These are phyloP conservation scores for Priceomyces fermenticarens DNA, from an alignment of 805 yeast genomes.

Conservation along the genomic window DNA sequence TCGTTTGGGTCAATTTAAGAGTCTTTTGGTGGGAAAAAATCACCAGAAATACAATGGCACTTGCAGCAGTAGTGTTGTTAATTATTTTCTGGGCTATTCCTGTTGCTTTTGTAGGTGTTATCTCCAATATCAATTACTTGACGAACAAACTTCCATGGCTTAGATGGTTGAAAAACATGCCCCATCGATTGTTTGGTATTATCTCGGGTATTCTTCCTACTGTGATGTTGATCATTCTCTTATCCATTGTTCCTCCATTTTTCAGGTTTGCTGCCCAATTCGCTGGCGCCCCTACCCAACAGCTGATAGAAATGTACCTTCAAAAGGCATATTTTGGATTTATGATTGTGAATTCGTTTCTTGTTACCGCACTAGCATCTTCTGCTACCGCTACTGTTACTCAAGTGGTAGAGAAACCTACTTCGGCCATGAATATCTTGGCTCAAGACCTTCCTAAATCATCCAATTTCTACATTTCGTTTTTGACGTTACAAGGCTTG, in stretches of 20 bases:
- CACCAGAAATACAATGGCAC: conserved; percentile 49
- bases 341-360: conserved; percentile 67
- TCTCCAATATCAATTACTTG: conserved; percentile 79
- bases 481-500: conserved; percentile 66
- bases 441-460: conserved; percentile 71
- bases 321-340: conserved; percentile 69
- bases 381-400: conserved; percentile 69
- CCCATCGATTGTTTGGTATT: conserved; percentile 67
- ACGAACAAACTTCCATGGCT: conserved; percentile 71
- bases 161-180: conserved; percentile 72
- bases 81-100: conserved; percentile 93
- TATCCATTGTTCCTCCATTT: conserved; percentile 83
- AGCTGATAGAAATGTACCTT: conserved; percentile 58
- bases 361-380: conserved; percentile 68
- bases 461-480: conserved; percentile 70
- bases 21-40: conserved; percentile 78
- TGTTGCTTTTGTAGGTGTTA: conserved; percentile 94
- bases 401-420: conserved; percentile 56
- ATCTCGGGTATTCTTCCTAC: conserved; percentile 88
- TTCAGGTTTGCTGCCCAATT: conserved; percentile 67
- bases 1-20: conserved; percentile 72
- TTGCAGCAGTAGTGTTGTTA: conserved; percentile 52
- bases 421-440: conserved; percentile 53
- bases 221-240: conserved; percentile 71
- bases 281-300: conserved; percentile 56